Evolutionary conservation across 2,329 filamentous ascomycete species (phyloP).

Genomic region (Alternaria solani): DNA sequence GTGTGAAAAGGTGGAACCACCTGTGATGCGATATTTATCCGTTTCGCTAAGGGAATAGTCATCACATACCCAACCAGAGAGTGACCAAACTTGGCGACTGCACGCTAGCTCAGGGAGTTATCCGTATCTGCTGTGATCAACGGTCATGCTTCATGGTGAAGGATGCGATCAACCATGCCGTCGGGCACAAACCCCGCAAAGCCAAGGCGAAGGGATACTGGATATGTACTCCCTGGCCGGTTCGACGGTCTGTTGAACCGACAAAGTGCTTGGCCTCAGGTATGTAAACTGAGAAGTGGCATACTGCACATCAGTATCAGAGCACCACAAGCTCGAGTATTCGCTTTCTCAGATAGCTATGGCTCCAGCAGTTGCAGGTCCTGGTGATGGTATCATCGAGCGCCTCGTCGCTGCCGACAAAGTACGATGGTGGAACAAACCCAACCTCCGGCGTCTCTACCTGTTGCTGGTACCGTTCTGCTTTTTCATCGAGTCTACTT

Average conservation of each 20-base stretch:
- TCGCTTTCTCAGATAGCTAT: conserved; percentile 20
- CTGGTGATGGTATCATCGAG: conserved; percentile 44
- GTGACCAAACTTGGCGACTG: neutral
- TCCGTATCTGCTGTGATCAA: neutral
- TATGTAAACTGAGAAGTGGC: neutral
- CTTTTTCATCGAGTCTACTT: conserved; percentile 70
- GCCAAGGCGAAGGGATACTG: conserved; percentile 31
- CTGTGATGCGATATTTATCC: neutral
- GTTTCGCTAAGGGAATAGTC: neutral
- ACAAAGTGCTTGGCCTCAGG: conserved; percentile 1
- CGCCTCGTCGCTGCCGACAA: conserved; percentile 47
- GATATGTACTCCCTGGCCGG: neutral
- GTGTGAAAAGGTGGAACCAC: neutral
- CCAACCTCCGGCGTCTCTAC: conserved; percentile 65
- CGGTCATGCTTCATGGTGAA: conserved; percentile 6
- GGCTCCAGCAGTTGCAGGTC: conserved; percentile 30
- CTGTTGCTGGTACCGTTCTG: conserved; percentile 66
- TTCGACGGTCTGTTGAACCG: conserved; percentile 3
- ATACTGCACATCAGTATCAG: neutral
- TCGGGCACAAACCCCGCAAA: conserved; percentile 23
- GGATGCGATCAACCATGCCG: conserved; percentile 8
- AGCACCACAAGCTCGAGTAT: neutral
- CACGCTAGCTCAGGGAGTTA: neutral
- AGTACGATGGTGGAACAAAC: conserved; percentile 65
- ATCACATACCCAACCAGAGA: neutral